Evolutionary conservation across 2,329 filamentous ascomycete genomes (phyloP).

Genomic region (Ilyonectria destructans): DNA sequence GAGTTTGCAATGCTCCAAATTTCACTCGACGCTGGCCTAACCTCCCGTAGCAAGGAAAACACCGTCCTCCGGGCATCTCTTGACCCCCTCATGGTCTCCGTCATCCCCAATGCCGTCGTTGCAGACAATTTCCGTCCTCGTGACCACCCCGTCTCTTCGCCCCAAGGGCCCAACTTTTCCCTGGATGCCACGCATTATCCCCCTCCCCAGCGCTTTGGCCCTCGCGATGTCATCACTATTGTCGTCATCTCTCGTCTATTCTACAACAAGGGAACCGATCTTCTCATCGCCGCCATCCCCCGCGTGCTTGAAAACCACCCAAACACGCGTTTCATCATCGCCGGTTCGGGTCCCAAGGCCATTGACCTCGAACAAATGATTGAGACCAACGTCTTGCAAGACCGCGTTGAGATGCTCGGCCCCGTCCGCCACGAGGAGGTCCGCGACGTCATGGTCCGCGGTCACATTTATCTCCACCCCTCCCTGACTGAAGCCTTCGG

Average conservation of each 20-base stretch:
- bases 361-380: constrained; percentile 99
- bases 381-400: constrained; percentile 93
- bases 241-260: constrained; percentile 98
- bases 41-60: constrained; percentile 86
- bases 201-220: constrained; percentile 80
- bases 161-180: constrained; percentile 53
- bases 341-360: constrained; percentile 94
- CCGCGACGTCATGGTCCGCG: constrained; percentile 95
- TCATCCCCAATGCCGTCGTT: constrained; percentile 97
- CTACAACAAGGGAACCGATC: constrained; percentile 98
- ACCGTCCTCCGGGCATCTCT: constrained; percentile 95
- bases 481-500: constrained; percentile 97
- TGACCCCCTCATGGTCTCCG: constrained; percentile 96
- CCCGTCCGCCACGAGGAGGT: constrained; percentile 96
- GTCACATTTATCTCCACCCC: constrained; percentile 96
- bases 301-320: constrained; percentile 91
- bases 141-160: constrained; percentile 57
- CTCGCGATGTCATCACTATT: constrained; percentile 92
- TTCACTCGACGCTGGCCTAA: constrained; percentile 34
- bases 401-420: constrained; percentile 93
- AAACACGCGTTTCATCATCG: constrained; percentile 97
- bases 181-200: constrained; percentile 55
- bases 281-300: constrained; percentile 96
- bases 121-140: constrained; percentile 92
- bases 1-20: constrained; percentile 46